Percentiles rank a stretch among this genome's conserved stretches.
Conservation (phyloP, 148 eudicot species). For the Pouteria glomerata region DNA sequence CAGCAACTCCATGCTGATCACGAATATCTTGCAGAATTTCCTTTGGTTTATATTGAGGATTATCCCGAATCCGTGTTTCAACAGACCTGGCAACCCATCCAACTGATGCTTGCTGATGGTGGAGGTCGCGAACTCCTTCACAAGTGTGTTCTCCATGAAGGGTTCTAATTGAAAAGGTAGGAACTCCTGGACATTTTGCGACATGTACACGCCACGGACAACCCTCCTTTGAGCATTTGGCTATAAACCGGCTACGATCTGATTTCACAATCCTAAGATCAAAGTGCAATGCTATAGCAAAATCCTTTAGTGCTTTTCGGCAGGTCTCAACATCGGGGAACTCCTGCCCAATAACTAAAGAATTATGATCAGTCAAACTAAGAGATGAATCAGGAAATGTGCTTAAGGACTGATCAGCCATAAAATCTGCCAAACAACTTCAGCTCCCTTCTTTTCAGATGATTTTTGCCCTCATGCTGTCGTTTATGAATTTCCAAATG, state of each 20-base stretch:
- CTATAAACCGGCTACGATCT: conserved; percentile 93
- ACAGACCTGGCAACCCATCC: conserved; percentile 99
- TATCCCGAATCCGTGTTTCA: conserved; percentile 69
- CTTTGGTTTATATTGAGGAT: conserved; percentile 92
- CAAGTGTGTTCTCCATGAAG: conserved; percentile 84
- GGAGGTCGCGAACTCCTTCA: conserved; percentile 77
- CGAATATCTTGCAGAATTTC: conserved; percentile 95
- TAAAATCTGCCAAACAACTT: conserved; percentile 14
- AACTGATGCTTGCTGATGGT: conserved; percentile 96
- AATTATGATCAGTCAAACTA: conserved; percentile 36
- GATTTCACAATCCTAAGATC: conserved; percentile 93
- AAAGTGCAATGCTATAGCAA: conserved; percentile 88
- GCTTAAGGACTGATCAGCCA: conserved; percentile 40
- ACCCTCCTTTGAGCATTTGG: conserved; percentile 87
- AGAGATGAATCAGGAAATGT: conserved; percentile 28
- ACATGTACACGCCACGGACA: conserved; percentile 98
- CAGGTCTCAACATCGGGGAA: conserved; percentile 94
- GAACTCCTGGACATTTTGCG: conserved; percentile 75
- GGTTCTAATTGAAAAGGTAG: conserved; percentile 82
- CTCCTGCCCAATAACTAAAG: conserved; percentile 75
- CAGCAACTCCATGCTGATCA: conserved; percentile 96
- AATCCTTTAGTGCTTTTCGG: conserved; percentile 71
- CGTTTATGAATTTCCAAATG: not conserved
- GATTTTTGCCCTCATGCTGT: conserved; percentile 11
- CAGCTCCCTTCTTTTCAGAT: conserved; percentile 3